Conservation (phyloP, 768 basidiomycete species). For the Russula sp. region DNA sequence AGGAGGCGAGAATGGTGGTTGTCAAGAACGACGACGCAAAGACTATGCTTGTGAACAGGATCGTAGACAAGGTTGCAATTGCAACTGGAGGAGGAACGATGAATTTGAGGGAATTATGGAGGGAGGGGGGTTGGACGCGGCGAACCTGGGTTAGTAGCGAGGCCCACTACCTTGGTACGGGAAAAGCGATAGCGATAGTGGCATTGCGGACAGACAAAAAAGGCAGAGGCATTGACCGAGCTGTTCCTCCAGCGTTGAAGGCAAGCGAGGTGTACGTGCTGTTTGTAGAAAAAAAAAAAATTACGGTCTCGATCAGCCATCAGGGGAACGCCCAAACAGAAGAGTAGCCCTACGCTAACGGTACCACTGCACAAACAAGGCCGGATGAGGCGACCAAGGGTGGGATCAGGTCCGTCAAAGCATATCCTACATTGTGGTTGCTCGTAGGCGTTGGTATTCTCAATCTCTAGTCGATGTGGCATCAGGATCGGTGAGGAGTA, state of each 20-base stretch:
- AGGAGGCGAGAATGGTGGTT: slow-evolving; percentile 18
- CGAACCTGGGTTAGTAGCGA: slow-evolving; percentile 72
- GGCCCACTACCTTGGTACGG: slow-evolving; percentile 60
- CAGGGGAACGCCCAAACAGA: not conserved
- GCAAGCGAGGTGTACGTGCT: slow-evolving; percentile 80
- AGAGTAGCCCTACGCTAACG: slow-evolving; percentile 47
- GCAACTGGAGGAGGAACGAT: slow-evolving; percentile 42
- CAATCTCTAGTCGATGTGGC: not conserved
- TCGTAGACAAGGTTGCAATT: slow-evolving; percentile 37
- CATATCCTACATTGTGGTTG: slow-evolving; percentile 84
- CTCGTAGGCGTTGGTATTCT: slow-evolving; percentile 5
- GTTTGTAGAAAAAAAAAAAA: slow-evolving; percentile 13
- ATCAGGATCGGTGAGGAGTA: not conserved
- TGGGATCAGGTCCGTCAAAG: slow-evolving; percentile 58
- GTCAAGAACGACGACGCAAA: slow-evolving; percentile 22
- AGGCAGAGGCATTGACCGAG: slow-evolving; percentile 56
- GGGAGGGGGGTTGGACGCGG: not conserved
- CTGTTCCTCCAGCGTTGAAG: slow-evolving; percentile 68
- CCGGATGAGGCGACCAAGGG: slow-evolving; percentile 71
- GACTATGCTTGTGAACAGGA: slow-evolving; percentile 23
- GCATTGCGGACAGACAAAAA: slow-evolving; percentile 78
- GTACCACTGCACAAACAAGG: slow-evolving; percentile 79
- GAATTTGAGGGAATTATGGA: not conserved
- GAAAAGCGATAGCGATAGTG: slow-evolving; percentile 72
- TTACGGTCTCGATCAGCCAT: slow-evolving; percentile 17